Percentiles rank a stretch among this genome's conserved stretches.
Evolutionary conservation across 2,329 filamentous ascomycete genomes (phyloP).

Genomic region (Clonostachys rhizophaga): DNA sequence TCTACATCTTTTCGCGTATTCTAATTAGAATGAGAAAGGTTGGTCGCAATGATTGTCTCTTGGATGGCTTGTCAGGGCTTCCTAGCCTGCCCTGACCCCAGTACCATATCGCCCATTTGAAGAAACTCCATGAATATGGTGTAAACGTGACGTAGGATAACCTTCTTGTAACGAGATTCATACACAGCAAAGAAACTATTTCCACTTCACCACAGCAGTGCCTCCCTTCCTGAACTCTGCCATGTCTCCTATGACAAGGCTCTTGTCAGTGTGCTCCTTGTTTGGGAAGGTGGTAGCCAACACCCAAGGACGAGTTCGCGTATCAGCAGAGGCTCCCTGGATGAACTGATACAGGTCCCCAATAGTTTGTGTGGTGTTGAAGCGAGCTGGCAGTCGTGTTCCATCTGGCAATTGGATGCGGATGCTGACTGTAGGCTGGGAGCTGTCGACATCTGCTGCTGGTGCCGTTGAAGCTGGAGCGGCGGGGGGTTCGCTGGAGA

Average conservation of each 20-base stretch:
- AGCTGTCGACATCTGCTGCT: conserved; percentile 46
- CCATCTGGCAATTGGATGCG: conserved; percentile 78
- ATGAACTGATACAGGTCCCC: conserved; percentile 76
- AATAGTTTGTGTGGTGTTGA: conserved; percentile 76
- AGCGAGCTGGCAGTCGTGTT: conserved; percentile 70
- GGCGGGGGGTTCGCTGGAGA: conserved; percentile 3
- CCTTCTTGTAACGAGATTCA: no score
- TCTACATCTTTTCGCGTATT: no score
- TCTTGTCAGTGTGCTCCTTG: conserved; percentile 71
- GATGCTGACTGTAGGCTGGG: conserved; percentile 63
- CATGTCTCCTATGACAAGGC: conserved; percentile 52
- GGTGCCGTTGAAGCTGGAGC: conserved; percentile 16
- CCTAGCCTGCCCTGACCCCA: no score
- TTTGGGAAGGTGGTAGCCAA: conserved; percentile 80
- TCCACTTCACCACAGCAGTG: conserved; percentile 60
- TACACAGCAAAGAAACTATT: conserved; percentile 8
- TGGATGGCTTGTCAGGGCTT: no score
- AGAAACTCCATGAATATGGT: no score
- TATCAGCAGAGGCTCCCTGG: conserved; percentile 54
- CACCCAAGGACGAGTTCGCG: conserved; percentile 59
- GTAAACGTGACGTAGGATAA: no score
- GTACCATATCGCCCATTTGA: no score
- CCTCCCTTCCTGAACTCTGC: conserved; percentile 63
- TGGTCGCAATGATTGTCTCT: no score
- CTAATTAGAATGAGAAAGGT: no score